Base-by-base conservation (phyloP, 768 basidiomycete species). In the Kwoniella botswanensis region DNA sequence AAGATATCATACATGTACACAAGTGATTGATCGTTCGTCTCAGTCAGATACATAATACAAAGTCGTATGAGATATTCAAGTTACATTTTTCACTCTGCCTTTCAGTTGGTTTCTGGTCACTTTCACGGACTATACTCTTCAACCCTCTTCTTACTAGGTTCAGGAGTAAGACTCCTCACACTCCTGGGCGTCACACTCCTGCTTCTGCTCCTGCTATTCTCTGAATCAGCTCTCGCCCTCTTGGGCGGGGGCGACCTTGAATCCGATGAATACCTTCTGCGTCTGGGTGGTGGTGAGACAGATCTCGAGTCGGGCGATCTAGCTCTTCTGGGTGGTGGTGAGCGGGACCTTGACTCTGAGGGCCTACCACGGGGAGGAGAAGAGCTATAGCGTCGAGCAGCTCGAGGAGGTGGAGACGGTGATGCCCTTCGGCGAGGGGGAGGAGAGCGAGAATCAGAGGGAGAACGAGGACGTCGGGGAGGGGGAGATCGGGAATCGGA, bases 151-250 rank as follows among this genome's bases (percentile, higher is more conserved):
- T 62, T 77, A 0, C 46, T 64, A 2, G 75, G 74, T 57, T 74
- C 73, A 15, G 79, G 79, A 26, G 79, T 80, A 67, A 80, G 56
- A 64, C 70, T 71, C 63, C 76, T 69, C 63, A 78, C 79, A 58
- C 76, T 76, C 69, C 79, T 13, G 12, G 46, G 46, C 15, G 46
- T 50, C 13, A 15, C 12, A 50, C 46, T 50, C 46, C 46, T 50
- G 5, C 46, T 50, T 9, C 35, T 35, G 35, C 35, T 35, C 35
- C 66, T 57, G 71, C 73, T 75, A 9, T 58, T 68, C 12, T 35
- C 44, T n/a, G 62, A 69, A 42, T 44, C 65, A 4, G 43, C 68
- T 50, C 72, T 65, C 10, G 68, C 60, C n/a, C 73, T 58, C 44
- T 68, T 74, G 15, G 73, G 60, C 13, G 71, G 62, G 10, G 71